A percentile compares a stretch with the other conserved stretches of the same genome.
These are phyloP conservation scores for Trichoderma asperellum DNA, from an alignment of 2,329 filamentous ascomycete genomes.

Conservation along the genomic window DNA sequence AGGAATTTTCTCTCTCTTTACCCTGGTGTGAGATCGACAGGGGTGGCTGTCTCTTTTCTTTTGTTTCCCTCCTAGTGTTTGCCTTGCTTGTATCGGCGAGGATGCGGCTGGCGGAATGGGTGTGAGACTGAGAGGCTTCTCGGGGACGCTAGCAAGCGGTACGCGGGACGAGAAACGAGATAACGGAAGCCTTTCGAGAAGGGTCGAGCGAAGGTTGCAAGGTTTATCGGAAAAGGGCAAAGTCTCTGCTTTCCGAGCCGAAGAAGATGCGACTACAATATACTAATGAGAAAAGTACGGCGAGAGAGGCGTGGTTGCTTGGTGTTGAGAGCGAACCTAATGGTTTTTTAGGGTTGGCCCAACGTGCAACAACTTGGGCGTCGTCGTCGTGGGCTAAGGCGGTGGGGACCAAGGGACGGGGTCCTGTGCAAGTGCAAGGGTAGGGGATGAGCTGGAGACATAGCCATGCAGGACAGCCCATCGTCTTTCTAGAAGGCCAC, in stretches of 20 bases:
- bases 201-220: neutral
- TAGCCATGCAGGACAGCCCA: conserved; percentile 26
- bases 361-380: conserved; percentile 26
- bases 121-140: conserved; percentile 26
- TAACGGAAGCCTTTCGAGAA: conserved; percentile 1
- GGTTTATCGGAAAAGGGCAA: conserved; percentile 23
- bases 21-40: conserved; percentile 28
- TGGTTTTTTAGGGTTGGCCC: conserved; percentile 28
- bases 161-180: conserved; percentile 18
- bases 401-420: conserved; percentile 26
- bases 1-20: conserved; percentile 22
- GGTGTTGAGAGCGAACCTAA: conserved; percentile 25
- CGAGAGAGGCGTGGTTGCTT: conserved; percentile 17
- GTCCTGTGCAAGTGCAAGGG: conserved; percentile 28
- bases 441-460: conserved; percentile 10
- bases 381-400: conserved; percentile 25
- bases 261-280: neutral
- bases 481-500: conserved; percentile 28
- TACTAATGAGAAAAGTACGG: conserved; percentile 13
- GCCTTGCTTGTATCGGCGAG: conserved; percentile 28
- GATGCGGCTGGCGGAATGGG: conserved; percentile 19
- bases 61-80: conserved; percentile 7
- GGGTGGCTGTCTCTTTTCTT: conserved; percentile 18
- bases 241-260: conserved; percentile 1
- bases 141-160: conserved; percentile 22